phyloP scores from a whole-genome alignment of 2,329 filamentous ascomycete genomes.

The Colletotrichum brevisporum region DNA sequence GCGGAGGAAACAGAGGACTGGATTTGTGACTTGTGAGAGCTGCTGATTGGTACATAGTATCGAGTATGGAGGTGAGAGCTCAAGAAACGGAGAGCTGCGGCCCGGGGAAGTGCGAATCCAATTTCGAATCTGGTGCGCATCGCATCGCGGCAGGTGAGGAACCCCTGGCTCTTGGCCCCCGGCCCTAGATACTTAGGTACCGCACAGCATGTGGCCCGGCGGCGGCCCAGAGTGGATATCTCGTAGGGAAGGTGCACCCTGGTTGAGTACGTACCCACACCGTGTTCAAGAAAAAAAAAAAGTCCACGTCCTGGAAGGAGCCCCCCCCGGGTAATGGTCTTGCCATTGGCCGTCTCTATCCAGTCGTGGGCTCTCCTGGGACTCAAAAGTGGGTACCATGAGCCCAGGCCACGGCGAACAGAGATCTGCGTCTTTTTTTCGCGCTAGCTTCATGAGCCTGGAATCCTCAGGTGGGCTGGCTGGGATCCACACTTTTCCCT shows the following conservation, averaged over 20 bases:
- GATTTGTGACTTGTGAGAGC: not conserved
- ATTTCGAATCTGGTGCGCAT: constrained; percentile 16
- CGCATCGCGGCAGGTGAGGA: not conserved
- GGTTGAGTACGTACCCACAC: not conserved
- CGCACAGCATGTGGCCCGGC: not conserved
- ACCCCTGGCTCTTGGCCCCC: not conserved
- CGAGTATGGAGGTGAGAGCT: not conserved
- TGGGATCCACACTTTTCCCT: constrained; percentile 16
- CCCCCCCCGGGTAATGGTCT: not conserved
- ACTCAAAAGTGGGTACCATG: constrained; percentile 16
- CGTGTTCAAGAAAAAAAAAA: not conserved
- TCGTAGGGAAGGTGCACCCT: not conserved
- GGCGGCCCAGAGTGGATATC: not conserved
- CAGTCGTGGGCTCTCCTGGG: constrained; percentile 3
- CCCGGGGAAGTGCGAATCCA: constrained; percentile 4
- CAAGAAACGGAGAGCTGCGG: not conserved
- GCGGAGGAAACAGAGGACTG: constrained; percentile 15
- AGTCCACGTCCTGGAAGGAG: no score
- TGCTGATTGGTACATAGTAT: no score
- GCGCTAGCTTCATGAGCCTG: constrained; percentile 34
- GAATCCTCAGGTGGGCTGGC: constrained; percentile 22
- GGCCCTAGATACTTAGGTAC: no score
- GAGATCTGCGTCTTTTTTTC: constrained; percentile 41
- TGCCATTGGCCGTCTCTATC: constrained; percentile 19
- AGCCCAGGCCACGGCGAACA: constrained; percentile 39